A percentile compares a stretch with the other conserved stretches of the same genome.
phyloP scores from a whole-genome alignment of 2,329 filamentous ascomycete species.

The Trichoderma asperellum region DNA sequence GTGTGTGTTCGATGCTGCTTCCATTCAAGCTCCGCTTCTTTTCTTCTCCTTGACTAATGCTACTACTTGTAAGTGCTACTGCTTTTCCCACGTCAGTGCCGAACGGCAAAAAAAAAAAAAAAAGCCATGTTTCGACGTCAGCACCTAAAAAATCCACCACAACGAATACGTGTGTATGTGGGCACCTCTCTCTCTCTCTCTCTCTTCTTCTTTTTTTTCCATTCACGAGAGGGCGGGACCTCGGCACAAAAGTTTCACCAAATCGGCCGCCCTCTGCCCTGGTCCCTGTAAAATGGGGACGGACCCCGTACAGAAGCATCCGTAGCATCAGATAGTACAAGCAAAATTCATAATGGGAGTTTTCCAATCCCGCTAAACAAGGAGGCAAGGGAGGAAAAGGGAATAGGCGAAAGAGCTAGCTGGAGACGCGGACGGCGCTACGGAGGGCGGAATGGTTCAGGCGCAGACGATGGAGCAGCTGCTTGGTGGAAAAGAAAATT shows the following conservation, averaged over 20 bases:
- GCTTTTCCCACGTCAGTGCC: neutral
- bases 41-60: neutral
- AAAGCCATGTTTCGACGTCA: constrained; percentile 22
- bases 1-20: neutral
- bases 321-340: neutral
- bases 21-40: neutral
- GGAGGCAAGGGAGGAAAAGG: neutral
- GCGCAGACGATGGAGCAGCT: neutral
- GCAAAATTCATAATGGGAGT: neutral
- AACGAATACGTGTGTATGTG: neutral
- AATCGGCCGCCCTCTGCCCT: neutral
- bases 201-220: neutral
- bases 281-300: neutral
- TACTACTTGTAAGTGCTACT: neutral
- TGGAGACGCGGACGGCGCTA: neutral
- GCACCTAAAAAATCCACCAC: constrained; percentile 8
- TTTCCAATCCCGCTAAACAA: neutral
- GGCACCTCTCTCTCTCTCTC: too few species aligned
- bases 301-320: neutral
- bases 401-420: neutral
- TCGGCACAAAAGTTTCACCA: constrained; percentile 10
- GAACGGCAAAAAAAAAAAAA: neutral
- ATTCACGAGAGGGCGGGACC: neutral
- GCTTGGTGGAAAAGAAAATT: neutral
- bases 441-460: neutral